A percentile compares a stretch with the other conserved stretches of the same genome.
These are phyloP conservation scores for Fusarium luffae DNA, from an alignment of 2,329 filamentous ascomycete species.

Conservation along the genomic window DNA sequence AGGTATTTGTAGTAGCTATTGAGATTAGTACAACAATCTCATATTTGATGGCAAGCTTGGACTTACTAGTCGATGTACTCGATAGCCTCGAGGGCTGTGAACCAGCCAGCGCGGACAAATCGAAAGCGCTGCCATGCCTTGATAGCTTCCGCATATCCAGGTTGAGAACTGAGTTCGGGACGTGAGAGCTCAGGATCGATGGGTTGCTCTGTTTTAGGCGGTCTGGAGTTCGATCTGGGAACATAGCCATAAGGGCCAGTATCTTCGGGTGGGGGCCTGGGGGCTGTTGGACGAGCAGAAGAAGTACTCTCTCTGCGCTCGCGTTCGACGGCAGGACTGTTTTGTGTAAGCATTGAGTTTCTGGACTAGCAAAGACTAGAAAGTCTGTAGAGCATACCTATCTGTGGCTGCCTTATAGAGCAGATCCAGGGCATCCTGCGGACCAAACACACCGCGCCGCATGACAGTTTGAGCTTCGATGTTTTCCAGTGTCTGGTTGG, in stretches of 20 bases:
- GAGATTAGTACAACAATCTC: conserved; percentile 19
- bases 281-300: conserved; percentile 27
- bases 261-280: conserved; percentile 31
- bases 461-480: conserved; percentile 73
- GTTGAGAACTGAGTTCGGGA: conserved; percentile 58
- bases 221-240: conserved; percentile 22
- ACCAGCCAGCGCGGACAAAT: conserved; percentile 97
- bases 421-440: conserved; percentile 91
- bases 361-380: not conserved
- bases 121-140: conserved; percentile 91
- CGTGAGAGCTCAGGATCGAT: conserved; percentile 61
- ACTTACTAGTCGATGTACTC: conserved; percentile 90
- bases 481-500: conserved; percentile 72
- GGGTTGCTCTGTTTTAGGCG: conserved; percentile 49
- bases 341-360: conserved; percentile 15
- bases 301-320: conserved; percentile 40
- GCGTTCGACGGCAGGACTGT: conserved; percentile 41
- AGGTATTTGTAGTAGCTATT: conserved; percentile 87
- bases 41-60: not conserved
- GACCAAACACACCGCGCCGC: conserved; percentile 82
- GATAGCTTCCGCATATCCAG: conserved; percentile 75
- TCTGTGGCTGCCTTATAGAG: conserved; percentile 87
- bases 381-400: conserved; percentile 55
- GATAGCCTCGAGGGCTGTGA: conserved; percentile 92
- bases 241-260: conserved; percentile 37